These are phyloP conservation scores for Irpex rosettiformis DNA, from an alignment of 1,284 basidiomycete species.

Conservation along the genomic window DNA sequence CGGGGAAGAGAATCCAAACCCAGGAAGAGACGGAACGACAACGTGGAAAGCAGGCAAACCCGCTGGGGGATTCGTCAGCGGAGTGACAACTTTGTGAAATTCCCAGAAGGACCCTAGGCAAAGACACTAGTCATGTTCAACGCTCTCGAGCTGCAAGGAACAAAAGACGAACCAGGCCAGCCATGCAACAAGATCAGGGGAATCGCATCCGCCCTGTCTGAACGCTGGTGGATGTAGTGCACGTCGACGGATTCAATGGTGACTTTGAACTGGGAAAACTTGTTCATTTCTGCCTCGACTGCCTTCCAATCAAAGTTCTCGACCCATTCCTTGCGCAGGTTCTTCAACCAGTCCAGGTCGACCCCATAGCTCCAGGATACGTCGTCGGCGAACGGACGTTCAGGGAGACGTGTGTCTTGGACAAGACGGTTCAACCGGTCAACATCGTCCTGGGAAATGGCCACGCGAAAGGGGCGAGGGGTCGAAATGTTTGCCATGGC, in stretches of 20 bases:
- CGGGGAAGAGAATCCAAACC: constrained; percentile 19
- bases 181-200: constrained; percentile 16
- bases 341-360: constrained; percentile 15
- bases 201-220: constrained; percentile 11
- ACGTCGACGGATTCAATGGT: constrained; percentile 13
- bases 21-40: constrained; percentile 18
- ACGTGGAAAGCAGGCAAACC: constrained; percentile 19
- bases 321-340: constrained; percentile 12
- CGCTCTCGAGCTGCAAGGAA: neutral
- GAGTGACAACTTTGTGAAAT: constrained; percentile 12
- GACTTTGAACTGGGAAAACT: constrained; percentile 13
- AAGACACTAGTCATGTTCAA: neutral
- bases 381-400: constrained; percentile 2
- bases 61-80: constrained; percentile 14
- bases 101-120: constrained; percentile 15
- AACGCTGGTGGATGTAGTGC: constrained; percentile 15
- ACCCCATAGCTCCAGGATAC: constrained; percentile 15
- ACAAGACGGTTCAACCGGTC: constrained; percentile 16
- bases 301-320: constrained; percentile 17
- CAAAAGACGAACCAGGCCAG: constrained; percentile 10
- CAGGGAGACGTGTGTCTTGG: constrained; percentile 13
- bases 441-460: constrained; percentile 14
- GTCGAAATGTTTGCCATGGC: neutral
- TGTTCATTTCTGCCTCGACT: constrained; percentile 17
- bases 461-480: constrained; percentile 12